These are phyloP conservation scores for Cytauxzoon felis DNA, from an alignment of 169 alveolate species.

Conservation along the genomic window DNA sequence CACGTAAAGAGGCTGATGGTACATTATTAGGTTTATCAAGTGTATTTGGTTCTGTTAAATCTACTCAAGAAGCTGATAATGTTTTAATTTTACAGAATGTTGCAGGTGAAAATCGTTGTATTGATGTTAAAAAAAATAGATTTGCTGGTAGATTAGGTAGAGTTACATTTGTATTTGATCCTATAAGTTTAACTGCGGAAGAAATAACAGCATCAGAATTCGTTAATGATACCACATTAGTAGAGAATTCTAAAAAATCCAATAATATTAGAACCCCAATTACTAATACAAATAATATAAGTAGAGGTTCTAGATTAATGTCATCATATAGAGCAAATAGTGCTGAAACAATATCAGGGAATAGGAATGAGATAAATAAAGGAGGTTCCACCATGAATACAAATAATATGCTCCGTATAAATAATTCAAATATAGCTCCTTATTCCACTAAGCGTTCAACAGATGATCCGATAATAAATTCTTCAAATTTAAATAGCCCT, in stretches of 20 bases:
- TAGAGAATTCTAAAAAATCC: neutral
- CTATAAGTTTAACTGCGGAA: constrained; percentile 53
- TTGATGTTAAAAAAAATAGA: constrained; percentile 89
- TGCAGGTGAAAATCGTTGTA: constrained; percentile 74
- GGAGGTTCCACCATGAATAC: too few species aligned
- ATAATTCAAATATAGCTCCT: too few species aligned
- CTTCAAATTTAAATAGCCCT: too few species aligned
- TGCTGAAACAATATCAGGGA: neutral
- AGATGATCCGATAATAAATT: too few species aligned
- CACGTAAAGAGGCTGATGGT: constrained; percentile 91
- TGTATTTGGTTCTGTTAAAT: constrained; percentile 93
- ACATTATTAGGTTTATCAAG: constrained; percentile 84
- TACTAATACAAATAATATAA: too few species aligned
- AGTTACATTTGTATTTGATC: constrained; percentile 79
- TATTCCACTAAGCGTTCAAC: too few species aligned
- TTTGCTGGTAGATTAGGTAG: constrained; percentile 90
- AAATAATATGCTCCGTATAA: too few species aligned
- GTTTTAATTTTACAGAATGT: constrained; percentile 85
- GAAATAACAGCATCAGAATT: constrained; percentile 49
- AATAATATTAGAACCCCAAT: neutral
- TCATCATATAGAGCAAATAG: constrained; percentile 14
- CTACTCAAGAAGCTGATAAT: constrained; percentile 95
- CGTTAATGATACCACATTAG: neutral
- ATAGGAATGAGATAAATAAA: too few species aligned
- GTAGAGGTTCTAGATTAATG: too few species aligned